Base-by-base conservation (phyloP, 192 early-diverging fungal species). In the Mortierella claussenii region DNA sequence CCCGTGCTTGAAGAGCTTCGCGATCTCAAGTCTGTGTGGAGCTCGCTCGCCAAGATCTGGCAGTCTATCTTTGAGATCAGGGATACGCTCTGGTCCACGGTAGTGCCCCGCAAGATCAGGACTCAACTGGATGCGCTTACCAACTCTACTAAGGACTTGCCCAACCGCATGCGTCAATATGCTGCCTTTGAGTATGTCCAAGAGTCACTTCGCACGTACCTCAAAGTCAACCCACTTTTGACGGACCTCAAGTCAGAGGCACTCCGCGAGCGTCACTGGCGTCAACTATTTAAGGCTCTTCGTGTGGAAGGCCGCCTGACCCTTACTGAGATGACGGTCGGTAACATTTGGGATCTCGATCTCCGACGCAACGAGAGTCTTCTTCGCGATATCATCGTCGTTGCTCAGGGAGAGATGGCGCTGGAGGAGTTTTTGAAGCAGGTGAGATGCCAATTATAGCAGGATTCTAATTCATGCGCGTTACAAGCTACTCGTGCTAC, bases 381-480 rank as follows among this genome's bases (percentile, higher is more conserved):
- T n/a, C 86, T 99, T 31, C 90, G 89, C 54, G 97, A 98, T 18
- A 90, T 98, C 34, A 90, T 99, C 40, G 86, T 90, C 4, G 90
- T 93, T 48, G 98, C 98, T 6, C 94, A 98, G 76, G 98, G 98
- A 64, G 98, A 99, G 86, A 98, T 99, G 97, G 98, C 96, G 12
- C 82, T 99, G 57, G 98, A 99, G 83, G 95, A 97, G 81, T 99
- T 96, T 85, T 85, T 99, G 81, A 91, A 89, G 56, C 94, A 96
- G 82, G 79, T 71, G 51, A 50, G 47, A 4, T 43, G 3, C 28
- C 23, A 23, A 33, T 2, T 10, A 21, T 47, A 13, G 37, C 37
- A 10, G 37, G 8, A 40, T 32, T 17, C n/a, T 65, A 20, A 52
- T 30, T 36, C 27, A 51, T 9, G 20, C 42, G 21, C 20, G n/a